phyloP scores from a whole-genome alignment of 225 moss, liverwort and hornwort species.

The Anthoceros angustus region DNA sequence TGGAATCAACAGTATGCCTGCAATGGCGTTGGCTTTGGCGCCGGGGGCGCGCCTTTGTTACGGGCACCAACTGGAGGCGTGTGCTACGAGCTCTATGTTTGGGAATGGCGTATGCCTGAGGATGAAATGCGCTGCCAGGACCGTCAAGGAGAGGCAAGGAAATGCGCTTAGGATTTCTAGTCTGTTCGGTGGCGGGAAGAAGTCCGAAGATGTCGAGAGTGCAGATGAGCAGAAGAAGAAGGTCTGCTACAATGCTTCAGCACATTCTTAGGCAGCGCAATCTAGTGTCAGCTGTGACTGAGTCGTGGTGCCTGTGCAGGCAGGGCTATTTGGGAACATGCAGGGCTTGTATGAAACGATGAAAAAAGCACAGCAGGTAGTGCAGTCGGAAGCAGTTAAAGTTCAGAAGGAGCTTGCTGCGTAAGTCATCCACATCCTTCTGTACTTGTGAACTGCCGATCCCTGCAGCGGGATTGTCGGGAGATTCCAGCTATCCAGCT shows the following conservation, averaged over 20 bases:
- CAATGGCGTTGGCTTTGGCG: background rate
- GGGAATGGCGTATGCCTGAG: background rate
- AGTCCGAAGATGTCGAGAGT: background rate
- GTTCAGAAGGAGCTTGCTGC: slow-evolving; percentile 97
- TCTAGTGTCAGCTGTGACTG: background rate
- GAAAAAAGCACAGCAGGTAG: slow-evolving; percentile 95
- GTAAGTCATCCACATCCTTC: slow-evolving; percentile 14
- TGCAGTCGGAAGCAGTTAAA: slow-evolving; percentile 92
- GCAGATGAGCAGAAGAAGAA: slow-evolving; percentile 1
- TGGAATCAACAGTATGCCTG: no score
- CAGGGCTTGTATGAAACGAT: slow-evolving; percentile 89
- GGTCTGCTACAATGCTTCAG: background rate
- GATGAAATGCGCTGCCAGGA: background rate
- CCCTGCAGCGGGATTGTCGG: background rate
- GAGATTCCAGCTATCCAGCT: background rate
- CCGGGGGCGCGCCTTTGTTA: background rate
- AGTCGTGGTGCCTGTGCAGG: slow-evolving; percentile 9
- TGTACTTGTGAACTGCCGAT: background rate
- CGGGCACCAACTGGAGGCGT: background rate
- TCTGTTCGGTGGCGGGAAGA: background rate
- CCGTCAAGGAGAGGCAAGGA: background rate
- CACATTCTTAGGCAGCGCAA: background rate
- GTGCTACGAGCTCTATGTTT: background rate
- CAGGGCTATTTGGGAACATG: slow-evolving; percentile 67
- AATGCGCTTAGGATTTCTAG: background rate